Percentiles rank a stretch among this genome's conserved stretches.
phyloP scores from a whole-genome alignment of 495 filamentous ascomycete genomes.

The Chaetomium fimeti region DNA sequence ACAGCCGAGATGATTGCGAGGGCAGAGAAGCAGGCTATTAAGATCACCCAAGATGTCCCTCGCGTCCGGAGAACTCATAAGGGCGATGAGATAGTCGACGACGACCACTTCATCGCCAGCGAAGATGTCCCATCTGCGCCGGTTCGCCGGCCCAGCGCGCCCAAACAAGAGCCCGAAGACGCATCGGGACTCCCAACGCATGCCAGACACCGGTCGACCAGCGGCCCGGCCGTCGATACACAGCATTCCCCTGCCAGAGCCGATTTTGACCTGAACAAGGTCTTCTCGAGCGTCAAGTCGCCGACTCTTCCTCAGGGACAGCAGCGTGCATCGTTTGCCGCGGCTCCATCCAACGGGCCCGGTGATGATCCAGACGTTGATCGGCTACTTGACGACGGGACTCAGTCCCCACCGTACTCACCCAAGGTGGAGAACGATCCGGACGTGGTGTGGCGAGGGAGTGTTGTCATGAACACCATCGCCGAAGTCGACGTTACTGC shows the following conservation, averaged over 20 bases:
- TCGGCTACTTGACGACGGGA: constrained; percentile 78
- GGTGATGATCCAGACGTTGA: constrained; percentile 85
- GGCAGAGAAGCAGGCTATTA: constrained; percentile 82
- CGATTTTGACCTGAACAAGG: constrained; percentile 69
- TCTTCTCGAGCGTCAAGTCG: constrained; percentile 64
- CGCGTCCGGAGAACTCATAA: constrained; percentile 90
- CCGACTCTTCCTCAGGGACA: constrained; percentile 51
- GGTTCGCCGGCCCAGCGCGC: constrained; percentile 38
- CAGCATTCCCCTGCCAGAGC: constrained; percentile 49
- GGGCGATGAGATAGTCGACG: constrained; percentile 85
- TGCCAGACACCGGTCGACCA: constrained; percentile 8
- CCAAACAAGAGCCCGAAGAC: constrained; percentile 24
- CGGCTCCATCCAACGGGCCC: constrained; percentile 49
- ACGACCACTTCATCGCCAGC: constrained; percentile 46
- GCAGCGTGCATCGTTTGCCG: constrained; percentile 46
- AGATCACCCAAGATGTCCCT: constrained; percentile 78
- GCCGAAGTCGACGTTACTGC: constrained; percentile 72
- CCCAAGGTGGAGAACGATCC: constrained; percentile 51
- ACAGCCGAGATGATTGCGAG: constrained; percentile 66
- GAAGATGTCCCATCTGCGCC: constrained; percentile 44
- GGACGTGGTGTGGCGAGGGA: constrained; percentile 79
- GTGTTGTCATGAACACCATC: constrained; percentile 70
- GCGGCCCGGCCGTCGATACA: constrained; percentile 50
- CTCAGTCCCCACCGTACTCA: constrained; percentile 82
- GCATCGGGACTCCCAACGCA: constrained; percentile 2